Conservation (phyloP, 2,329 filamentous ascomycete species). For the Penicillium decumbens region DNA sequence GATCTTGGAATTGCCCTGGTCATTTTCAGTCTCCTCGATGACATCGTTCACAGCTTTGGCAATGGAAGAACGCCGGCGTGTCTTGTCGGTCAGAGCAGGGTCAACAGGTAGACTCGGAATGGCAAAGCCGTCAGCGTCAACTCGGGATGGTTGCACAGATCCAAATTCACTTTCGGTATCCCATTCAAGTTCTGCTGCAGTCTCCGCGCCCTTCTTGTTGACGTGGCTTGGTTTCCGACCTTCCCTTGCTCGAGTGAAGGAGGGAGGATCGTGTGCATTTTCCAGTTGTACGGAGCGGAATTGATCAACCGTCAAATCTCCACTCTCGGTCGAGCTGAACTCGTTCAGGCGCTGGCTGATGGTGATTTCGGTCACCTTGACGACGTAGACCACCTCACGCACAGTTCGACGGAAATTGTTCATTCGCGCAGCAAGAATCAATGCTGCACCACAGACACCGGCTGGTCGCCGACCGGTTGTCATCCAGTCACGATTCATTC, state of each 20-base stretch:
- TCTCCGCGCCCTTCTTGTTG: conserved; percentile 32
- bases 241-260: conserved; percentile 59
- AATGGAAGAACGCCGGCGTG: conserved; percentile 19
- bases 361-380: conserved; percentile 91
- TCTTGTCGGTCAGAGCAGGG: conserved; percentile 35
- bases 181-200: conserved; percentile 44
- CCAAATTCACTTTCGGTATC: conserved; percentile 28
- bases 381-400: conserved; percentile 93
- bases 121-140: conserved; percentile 65
- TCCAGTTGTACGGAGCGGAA: conserved; percentile 59
- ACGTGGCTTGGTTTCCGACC: conserved; percentile 52
- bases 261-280: conserved; percentile 73
- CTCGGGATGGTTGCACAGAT: conserved; percentile 36
- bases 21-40: conserved; percentile 20
- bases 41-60: conserved; percentile 22
- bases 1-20: conserved; percentile 19
- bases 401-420: conserved; percentile 94
- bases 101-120: conserved; percentile 53
- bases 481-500: conserved; percentile 98
- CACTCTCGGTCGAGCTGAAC: conserved; percentile 81
- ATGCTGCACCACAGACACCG: conserved; percentile 86
- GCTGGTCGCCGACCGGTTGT: conserved; percentile 87
- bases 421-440: conserved; percentile 93
- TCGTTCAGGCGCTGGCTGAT: conserved; percentile 88
- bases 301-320: conserved; percentile 79